Percentiles rank a stretch among this genome's conserved stretches.
Conservation (phyloP, 2,329 filamentous ascomycete genomes). For the Rachicladosporium sp. region DNA sequence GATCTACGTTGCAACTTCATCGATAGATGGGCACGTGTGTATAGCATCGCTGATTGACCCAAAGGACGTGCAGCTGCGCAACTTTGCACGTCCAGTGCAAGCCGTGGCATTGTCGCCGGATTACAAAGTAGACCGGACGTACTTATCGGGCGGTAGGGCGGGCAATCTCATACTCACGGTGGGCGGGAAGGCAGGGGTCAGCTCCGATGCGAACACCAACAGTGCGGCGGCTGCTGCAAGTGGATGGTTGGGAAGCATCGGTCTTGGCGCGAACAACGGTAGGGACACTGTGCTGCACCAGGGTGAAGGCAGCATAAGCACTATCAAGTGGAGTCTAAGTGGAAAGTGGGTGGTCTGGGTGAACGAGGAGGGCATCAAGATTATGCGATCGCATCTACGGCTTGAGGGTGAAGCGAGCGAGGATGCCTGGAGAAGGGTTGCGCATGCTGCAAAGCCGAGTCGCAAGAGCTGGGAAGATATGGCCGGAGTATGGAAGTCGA, state of each 20-base stretch:
- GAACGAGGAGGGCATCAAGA: slow-evolving; percentile 94
- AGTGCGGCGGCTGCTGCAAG: slow-evolving; percentile 66
- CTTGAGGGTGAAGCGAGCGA: slow-evolving; percentile 66
- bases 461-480: slow-evolving; percentile 88
- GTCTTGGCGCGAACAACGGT: slow-evolving; percentile 59
- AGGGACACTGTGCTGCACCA: slow-evolving; percentile 81
- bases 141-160: slow-evolving; percentile 79
- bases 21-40: slow-evolving; percentile 91
- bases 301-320: slow-evolving; percentile 81
- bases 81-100: slow-evolving; percentile 87
- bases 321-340: slow-evolving; percentile 87
- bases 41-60: slow-evolving; percentile 75
- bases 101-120: slow-evolving; percentile 90
- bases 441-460: slow-evolving; percentile 79
- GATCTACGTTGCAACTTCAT: slow-evolving; percentile 86
- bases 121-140: slow-evolving; percentile 77
- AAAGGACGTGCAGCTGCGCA: slow-evolving; percentile 81
- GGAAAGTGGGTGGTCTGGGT: slow-evolving; percentile 91
- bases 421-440: slow-evolving; percentile 86
- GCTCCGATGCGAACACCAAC: slow-evolving; percentile 72
- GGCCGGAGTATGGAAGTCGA: slow-evolving; percentile 87
- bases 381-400: slow-evolving; percentile 82
- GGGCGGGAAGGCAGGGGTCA: slow-evolving; percentile 66
- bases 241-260: slow-evolving; percentile 84
- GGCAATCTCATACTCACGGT: slow-evolving; percentile 78